phyloP scores from a whole-genome alignment of 2,329 filamentous ascomycete genomes.

The Penicillium italicum region DNA sequence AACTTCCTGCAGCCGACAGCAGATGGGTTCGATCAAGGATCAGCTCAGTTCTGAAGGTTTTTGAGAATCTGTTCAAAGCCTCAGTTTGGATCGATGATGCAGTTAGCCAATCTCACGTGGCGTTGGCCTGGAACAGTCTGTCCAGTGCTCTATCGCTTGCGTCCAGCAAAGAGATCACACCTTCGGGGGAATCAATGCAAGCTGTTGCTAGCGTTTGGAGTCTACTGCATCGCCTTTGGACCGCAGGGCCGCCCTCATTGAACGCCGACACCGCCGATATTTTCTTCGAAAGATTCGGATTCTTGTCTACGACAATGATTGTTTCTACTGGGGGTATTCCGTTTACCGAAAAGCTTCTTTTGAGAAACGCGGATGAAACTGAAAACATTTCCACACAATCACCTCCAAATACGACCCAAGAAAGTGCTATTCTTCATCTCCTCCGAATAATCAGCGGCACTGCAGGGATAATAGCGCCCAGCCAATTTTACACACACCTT shows the following conservation, averaged over 20 bases:
- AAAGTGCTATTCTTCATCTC: conserved; percentile 41
- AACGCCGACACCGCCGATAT: conserved; percentile 32
- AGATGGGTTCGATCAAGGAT: conserved; percentile 81
- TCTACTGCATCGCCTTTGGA: conserved; percentile 68
- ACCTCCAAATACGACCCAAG: conserved; percentile 26
- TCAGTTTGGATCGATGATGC: conserved; percentile 48
- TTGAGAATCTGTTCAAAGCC: conserved; percentile 53
- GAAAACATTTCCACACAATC: conserved; percentile 37
- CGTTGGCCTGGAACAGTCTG: conserved; percentile 61
- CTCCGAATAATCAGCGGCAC: conserved; percentile 33
- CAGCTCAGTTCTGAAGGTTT: conserved; percentile 59
- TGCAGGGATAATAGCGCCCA: conserved; percentile 17
- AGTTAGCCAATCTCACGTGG: conserved; percentile 44
- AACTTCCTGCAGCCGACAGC: conserved; percentile 77
- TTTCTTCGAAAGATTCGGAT: conserved; percentile 51
- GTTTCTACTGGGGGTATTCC: conserved; percentile 48
- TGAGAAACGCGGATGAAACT: conserved; percentile 54
- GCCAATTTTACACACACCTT: conserved; percentile 27
- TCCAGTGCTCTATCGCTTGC: conserved; percentile 58
- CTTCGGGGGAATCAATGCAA: conserved; percentile 75
- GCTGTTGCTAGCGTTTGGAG: conserved; percentile 71
- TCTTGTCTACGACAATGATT: conserved; percentile 51
- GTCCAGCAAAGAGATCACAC: conserved; percentile 81
- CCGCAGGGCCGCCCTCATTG: conserved; percentile 45
- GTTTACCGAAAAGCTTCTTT: conserved; percentile 50